Evolutionary conservation across 768 basidiomycete species (phyloP).

Genomic region (Boletus bicolor): DNA sequence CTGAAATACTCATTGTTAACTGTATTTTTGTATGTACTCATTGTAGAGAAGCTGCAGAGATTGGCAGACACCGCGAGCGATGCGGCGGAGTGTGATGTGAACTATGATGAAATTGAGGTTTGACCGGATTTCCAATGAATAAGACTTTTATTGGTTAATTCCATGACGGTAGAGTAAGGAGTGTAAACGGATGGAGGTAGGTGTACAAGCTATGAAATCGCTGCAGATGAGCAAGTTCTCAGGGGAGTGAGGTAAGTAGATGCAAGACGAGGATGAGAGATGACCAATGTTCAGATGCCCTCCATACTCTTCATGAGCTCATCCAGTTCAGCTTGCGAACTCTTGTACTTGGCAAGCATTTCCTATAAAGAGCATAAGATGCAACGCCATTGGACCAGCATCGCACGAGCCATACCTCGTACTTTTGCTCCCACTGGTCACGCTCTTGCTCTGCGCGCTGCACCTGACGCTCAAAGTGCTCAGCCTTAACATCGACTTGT

Average conservation of each 20-base stretch:
- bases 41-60: neutral
- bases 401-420: constrained; percentile 60
- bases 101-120: neutral
- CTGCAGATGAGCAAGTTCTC: constrained; percentile 14
- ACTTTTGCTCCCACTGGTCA: constrained; percentile 92
- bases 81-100: neutral
- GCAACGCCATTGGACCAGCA: neutral
- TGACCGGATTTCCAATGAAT: neutral
- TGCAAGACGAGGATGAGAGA: neutral
- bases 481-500: constrained; percentile 97
- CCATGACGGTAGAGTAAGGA: constrained; percentile 22
- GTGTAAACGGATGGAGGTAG: constrained; percentile 17
- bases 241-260: constrained; percentile 2
- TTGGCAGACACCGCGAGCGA: neutral
- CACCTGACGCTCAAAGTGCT: constrained; percentile 95
- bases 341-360: constrained; percentile 60
- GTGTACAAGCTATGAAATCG: constrained; percentile 22
- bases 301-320: constrained; percentile 79
- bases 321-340: constrained; percentile 77
- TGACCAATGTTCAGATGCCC: constrained; percentile 43
- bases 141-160: constrained; percentile 13
- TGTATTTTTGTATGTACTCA: neutral
- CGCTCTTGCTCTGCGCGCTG: constrained; percentile 85
- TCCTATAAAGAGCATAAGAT: constrained; percentile 49
- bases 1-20: neutral